A percentile compares a stretch with the other conserved stretches of the same genome.
phyloP scores from a whole-genome alignment of 108 stramenopile genomes.

The Cylindrotheca closterium region DNA sequence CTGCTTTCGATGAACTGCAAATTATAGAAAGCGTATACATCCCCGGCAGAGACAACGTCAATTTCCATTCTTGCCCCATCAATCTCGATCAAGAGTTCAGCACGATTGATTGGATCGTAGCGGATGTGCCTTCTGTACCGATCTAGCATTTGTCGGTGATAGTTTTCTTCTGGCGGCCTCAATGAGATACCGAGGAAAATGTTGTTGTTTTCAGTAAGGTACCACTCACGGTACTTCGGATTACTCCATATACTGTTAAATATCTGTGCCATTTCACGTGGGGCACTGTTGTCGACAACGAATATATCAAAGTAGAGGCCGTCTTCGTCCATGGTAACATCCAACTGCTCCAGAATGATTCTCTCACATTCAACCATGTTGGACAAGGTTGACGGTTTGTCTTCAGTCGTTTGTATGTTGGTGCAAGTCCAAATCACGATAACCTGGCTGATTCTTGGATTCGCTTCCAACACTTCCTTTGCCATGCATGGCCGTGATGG shows the following conservation, averaged over 20 bases:
- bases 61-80: conserved; percentile 21
- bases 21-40: neutral
- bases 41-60: conserved; percentile 12
- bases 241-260: conserved; percentile 18
- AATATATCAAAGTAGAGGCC: conserved; percentile 2
- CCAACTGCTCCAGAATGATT: neutral
- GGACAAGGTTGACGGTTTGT: neutral
- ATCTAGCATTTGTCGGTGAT: conserved; percentile 26
- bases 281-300: conserved; percentile 12
- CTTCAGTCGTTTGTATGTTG: conserved; percentile 4
- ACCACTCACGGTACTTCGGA: neutral
- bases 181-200: conserved; percentile 14
- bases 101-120: conserved; percentile 31
- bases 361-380: neutral
- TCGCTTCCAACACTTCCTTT: conserved; percentile 9
- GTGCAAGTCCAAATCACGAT: conserved; percentile 27
- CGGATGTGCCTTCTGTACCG: conserved; percentile 20
- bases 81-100: conserved; percentile 13
- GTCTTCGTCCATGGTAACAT: neutral
- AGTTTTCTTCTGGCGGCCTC: conserved; percentile 11
- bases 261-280: conserved; percentile 23
- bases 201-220: conserved; percentile 6
- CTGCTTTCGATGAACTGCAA: conserved; percentile 6
- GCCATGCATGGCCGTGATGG: conserved; percentile 1
- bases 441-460: conserved; percentile 13